Evolutionary conservation across 2,329 filamentous ascomycete species (phyloP).

Genomic region (Immersiporthe knoxdaviesiana): DNA sequence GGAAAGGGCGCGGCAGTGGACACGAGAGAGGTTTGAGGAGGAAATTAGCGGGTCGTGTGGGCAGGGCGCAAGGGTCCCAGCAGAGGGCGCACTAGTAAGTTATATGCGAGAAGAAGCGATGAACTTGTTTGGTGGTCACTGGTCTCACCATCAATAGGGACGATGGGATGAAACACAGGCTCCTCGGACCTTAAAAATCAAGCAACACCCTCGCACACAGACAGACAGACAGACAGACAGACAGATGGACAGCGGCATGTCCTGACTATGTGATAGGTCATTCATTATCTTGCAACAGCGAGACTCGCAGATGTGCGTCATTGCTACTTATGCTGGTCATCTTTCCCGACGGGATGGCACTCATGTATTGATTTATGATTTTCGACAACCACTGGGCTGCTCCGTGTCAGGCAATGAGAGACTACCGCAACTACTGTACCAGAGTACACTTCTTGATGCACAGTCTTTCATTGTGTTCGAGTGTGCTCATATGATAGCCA

Average conservation of each 20-base stretch:
- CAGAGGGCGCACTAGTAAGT: neutral
- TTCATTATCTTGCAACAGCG: neutral
- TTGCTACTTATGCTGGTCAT: neutral
- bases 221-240: neutral
- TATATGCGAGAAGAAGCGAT: constrained; percentile 2
- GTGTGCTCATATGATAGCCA: too few relatives aligned
- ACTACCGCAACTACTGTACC: neutral
- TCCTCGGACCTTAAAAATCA: neutral
- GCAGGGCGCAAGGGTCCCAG: constrained; percentile 4
- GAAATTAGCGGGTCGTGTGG: constrained; percentile 26
- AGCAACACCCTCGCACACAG: neutral
- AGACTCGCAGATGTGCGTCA: neutral
- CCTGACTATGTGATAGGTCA: neutral
- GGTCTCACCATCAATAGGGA: neutral
- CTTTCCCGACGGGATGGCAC: too few relatives aligned
- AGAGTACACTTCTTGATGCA: neutral
- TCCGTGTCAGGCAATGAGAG: neutral
- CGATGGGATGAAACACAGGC: constrained; percentile 1
- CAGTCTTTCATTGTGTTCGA: neutral
- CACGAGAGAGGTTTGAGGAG: constrained; percentile 19
- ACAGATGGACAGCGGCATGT: too few relatives aligned
- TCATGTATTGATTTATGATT: too few relatives aligned
- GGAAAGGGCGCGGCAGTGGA: constrained; percentile 21
- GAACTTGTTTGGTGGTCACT: constrained; percentile 6
- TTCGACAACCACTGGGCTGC: neutral